Conservation (phyloP, 164 flowering plant genomes). For the Aristolochia contorta region DNA sequence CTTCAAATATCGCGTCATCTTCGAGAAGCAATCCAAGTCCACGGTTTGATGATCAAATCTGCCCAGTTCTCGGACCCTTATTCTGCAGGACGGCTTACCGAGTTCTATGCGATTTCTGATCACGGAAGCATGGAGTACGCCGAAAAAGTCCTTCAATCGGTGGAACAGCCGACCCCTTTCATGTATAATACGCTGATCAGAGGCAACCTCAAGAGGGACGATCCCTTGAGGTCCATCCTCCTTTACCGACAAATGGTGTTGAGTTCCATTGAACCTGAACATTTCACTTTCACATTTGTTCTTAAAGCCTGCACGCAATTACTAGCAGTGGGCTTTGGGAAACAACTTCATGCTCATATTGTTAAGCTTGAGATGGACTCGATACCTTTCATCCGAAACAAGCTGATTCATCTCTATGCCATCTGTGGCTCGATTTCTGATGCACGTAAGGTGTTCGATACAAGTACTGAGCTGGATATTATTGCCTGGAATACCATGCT, state of each 20-base stretch:
- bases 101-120: constrained; percentile 12
- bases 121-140: constrained; percentile 9
- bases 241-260: constrained; percentile 7
- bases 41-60: constrained; percentile 10
- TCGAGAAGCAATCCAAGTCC: constrained; percentile 12
- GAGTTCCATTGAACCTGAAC: constrained; percentile 1
- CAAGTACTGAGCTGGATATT: constrained; percentile 7
- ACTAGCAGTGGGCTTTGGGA: not conserved
- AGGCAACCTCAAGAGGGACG: constrained; percentile 7
- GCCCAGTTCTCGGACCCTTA: constrained; percentile 6
- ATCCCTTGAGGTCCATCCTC: constrained; percentile 5
- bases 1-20: constrained; percentile 6
- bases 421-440: constrained; percentile 1
- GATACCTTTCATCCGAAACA: constrained; percentile 4
- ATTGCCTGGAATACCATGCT: constrained; percentile 13
- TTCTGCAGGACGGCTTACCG: constrained; percentile 10
- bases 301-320: constrained; percentile 13
- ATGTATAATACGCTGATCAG: constrained; percentile 9
- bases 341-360: constrained; percentile 9
- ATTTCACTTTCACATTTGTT: constrained; percentile 13
- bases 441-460: constrained; percentile 13
- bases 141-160: constrained; percentile 2
- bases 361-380: constrained; percentile 7
- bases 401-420: constrained; percentile 10
- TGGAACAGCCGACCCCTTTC: constrained; percentile 5